Conservation (phyloP, 352 stramenopile species). For the Globisporangium spinosum region DNA sequence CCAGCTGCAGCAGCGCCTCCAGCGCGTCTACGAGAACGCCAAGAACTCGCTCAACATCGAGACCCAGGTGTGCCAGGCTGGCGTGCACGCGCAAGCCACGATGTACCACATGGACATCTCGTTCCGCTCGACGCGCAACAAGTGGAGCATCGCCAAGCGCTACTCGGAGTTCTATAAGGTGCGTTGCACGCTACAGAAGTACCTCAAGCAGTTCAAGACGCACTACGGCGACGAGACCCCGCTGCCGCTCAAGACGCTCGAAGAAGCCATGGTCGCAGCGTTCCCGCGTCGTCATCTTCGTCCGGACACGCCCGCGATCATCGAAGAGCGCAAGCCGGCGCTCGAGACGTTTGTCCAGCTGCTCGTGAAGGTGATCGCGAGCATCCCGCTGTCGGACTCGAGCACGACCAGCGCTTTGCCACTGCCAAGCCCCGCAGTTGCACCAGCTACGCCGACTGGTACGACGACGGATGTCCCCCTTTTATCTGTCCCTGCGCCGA, state of each 20-base stretch:
- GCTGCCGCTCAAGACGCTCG: slow-evolving; percentile 44
- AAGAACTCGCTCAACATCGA: slow-evolving; percentile 80
- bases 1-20: slow-evolving; percentile 58
- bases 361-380: slow-evolving; percentile 78
- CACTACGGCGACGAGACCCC: slow-evolving; percentile 13
- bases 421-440: slow-evolving; percentile 15
- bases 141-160: slow-evolving; percentile 84
- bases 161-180: slow-evolving; percentile 85
- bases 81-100: slow-evolving; percentile 51
- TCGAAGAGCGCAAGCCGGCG: slow-evolving; percentile 57
- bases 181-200: slow-evolving; percentile 56
- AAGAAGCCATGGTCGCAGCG: slow-evolving; percentile 40
- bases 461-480: not conserved
- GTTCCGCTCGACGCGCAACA: slow-evolving; percentile 79
- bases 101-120: slow-evolving; percentile 88
- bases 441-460: not conserved
- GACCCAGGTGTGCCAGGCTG: slow-evolving; percentile 61
- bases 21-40: slow-evolving; percentile 68
- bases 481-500: not conserved
- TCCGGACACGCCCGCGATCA: slow-evolving; percentile 66
- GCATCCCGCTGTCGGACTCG: slow-evolving; percentile 51
- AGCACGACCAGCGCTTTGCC: slow-evolving; percentile 8
- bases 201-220: slow-evolving; percentile 64
- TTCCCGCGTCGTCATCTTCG: slow-evolving; percentile 79
- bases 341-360: slow-evolving; percentile 80